Percentiles rank a stretch among this genome's conserved stretches.
Evolutionary conservation across 78 protist genomes (phyloP).

Genomic region (Neovahlkampfia damariscottae): DNA sequence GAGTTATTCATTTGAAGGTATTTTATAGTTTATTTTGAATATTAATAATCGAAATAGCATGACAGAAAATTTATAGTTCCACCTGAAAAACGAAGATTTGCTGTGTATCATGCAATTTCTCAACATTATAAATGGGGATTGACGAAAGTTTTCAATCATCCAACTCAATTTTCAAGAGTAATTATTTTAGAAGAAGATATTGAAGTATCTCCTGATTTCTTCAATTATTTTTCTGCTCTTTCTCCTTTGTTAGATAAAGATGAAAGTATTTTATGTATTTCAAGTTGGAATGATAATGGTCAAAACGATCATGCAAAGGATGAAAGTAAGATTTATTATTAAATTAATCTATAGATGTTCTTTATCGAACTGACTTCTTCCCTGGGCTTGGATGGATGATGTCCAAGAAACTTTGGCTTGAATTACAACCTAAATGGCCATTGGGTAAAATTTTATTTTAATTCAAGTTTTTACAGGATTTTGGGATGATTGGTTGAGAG

Average conservation of each 20-base stretch:
- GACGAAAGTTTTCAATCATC: conserved; percentile 3
- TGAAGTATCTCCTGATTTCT: conserved; percentile 62
- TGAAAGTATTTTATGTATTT: conserved; percentile 41
- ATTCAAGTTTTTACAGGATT: no score
- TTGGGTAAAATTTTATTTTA: no score
- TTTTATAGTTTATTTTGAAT: background rate
- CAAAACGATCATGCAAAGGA: background rate
- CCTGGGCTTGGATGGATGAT: conserved; percentile 88
- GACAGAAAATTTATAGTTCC: background rate
- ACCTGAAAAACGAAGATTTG: background rate
- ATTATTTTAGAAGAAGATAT: conserved; percentile 65
- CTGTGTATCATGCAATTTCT: conserved; percentile 24
- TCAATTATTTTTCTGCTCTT: conserved; percentile 44
- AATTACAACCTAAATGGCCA: conserved; percentile 57
- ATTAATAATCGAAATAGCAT: background rate
- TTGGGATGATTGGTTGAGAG: conserved; percentile 87
- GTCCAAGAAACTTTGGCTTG: conserved; percentile 49
- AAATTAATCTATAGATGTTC: background rate
- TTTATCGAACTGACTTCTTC: conserved; percentile 73
- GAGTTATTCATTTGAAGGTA: background rate
- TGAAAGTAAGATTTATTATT: background rate
- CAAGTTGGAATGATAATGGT: conserved; percentile 82
- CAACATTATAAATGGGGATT: conserved; percentile 37
- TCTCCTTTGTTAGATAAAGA: conserved; percentile 34
- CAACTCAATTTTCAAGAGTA: background rate